Percentiles rank a stretch among this genome's conserved stretches.
These are phyloP conservation scores for Suhomyces terraborum DNA, from an alignment of 1,139 yeast genomes.

Conservation along the genomic window DNA sequence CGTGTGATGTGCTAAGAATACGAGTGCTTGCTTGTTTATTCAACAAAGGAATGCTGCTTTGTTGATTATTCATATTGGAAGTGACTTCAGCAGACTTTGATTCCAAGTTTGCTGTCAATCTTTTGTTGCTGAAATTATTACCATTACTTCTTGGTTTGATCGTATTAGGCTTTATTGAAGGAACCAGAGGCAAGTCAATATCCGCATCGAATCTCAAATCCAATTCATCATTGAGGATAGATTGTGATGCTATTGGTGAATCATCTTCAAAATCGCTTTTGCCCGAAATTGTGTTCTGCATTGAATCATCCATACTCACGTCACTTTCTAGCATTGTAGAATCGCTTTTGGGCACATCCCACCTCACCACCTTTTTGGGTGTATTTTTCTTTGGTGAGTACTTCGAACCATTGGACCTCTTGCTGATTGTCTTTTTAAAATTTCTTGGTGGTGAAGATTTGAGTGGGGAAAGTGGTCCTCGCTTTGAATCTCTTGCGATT, in stretches of 20 bases:
- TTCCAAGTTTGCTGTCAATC: conserved; percentile 21
- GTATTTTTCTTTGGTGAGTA: conserved; percentile 19
- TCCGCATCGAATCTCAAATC: conserved; percentile 34
- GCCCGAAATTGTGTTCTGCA: conserved; percentile 11
- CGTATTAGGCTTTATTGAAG: not conserved
- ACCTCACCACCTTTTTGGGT: conserved; percentile 35
- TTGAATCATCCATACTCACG: conserved; percentile 27
- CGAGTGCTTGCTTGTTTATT: conserved; percentile 40
- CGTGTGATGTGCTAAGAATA: conserved; percentile 15
- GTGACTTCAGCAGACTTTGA: conserved; percentile 8
- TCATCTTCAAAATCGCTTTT: conserved; percentile 31
- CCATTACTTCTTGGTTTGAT: not conserved
- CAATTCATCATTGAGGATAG: conserved; percentile 28
- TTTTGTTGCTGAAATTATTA: conserved; percentile 16
- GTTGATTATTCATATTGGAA: conserved; percentile 5
- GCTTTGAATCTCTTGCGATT: conserved; percentile 21
- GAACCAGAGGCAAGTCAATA: conserved; percentile 35
- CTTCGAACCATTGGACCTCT: conserved; percentile 10
- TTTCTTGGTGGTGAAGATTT: conserved; percentile 33
- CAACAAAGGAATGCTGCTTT: conserved; percentile 26
- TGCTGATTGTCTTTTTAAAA: conserved; percentile 22
- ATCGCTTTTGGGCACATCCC: conserved; percentile 40
- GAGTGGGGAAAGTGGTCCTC: conserved; percentile 35
- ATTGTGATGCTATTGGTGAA: conserved; percentile 28
- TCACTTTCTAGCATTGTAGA: conserved; percentile 30